Evolutionary conservation across 2,329 filamentous ascomycete genomes (phyloP).

Genomic region (Epichloe typhina): DNA sequence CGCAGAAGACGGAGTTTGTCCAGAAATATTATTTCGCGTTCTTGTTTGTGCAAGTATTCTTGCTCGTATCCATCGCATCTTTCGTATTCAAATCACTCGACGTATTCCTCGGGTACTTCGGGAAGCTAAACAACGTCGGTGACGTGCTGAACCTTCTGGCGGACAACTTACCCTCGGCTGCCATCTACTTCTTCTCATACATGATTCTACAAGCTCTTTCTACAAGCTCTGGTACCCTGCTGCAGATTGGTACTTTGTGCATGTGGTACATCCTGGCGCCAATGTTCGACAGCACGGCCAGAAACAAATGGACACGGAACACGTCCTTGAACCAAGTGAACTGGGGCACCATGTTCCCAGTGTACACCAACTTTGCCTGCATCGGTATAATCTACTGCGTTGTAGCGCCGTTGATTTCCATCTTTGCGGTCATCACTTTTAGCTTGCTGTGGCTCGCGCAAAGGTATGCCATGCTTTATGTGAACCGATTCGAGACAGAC

Average conservation of each 20-base stretch:
- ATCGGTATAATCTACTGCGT: slow-evolving; percentile 84
- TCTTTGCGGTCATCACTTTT: slow-evolving; percentile 92
- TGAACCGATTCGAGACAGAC: slow-evolving; percentile 78
- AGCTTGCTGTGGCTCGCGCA: slow-evolving; percentile 86
- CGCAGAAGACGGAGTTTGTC: slow-evolving; percentile 66
- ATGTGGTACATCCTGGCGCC: slow-evolving; percentile 73
- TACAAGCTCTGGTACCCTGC: slow-evolving; percentile 74
- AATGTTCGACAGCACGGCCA: slow-evolving; percentile 68
- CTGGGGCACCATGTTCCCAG: slow-evolving; percentile 90
- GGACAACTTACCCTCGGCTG: slow-evolving; percentile 65
- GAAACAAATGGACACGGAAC: slow-evolving; percentile 75
- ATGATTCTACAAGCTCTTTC: slow-evolving; percentile 90
- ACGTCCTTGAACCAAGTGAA: slow-evolving; percentile 63
- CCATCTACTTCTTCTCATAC: slow-evolving; percentile 98
- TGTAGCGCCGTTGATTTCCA: slow-evolving; percentile 75
- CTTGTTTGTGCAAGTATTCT: slow-evolving; percentile 86
- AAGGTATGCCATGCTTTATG: slow-evolving; percentile 93
- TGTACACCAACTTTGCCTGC: slow-evolving; percentile 92
- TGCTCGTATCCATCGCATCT: slow-evolving; percentile 78
- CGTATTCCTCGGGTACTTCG: slow-evolving; percentile 42
- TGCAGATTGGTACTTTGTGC: slow-evolving; percentile 69
- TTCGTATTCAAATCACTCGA: slow-evolving; percentile 53
- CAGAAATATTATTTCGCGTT: slow-evolving; percentile 91
- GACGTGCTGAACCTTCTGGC: slow-evolving; percentile 61
- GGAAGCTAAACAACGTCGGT: slow-evolving; percentile 38